These are phyloP conservation scores for Calamus simplicifolius DNA, from an alignment of 176 grass and related monocot species.

Conservation along the genomic window DNA sequence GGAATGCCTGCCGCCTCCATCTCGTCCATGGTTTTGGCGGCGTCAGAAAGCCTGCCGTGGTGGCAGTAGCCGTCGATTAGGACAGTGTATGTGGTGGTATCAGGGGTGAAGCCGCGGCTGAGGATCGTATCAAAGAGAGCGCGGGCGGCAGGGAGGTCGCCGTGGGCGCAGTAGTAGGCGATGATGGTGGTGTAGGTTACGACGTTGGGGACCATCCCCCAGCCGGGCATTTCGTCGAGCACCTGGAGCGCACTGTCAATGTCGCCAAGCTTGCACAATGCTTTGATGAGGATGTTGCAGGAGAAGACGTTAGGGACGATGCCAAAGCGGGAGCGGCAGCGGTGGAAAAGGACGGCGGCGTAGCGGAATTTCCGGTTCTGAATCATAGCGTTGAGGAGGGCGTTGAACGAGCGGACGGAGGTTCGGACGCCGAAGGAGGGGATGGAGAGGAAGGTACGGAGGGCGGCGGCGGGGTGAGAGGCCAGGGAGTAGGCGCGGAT, in stretches of 20 bases:
- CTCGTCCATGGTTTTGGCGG: slow-evolving; percentile 72
- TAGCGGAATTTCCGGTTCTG: slow-evolving; percentile 40
- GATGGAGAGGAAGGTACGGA: slow-evolving; percentile 67
- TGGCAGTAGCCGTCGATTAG: slow-evolving; percentile 54
- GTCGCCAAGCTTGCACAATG: slow-evolving; percentile 7
- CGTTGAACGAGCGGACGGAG: slow-evolving; percentile 65
- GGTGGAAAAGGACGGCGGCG: slow-evolving; percentile 49
- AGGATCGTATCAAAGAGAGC: slow-evolving; percentile 39
- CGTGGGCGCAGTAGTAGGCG: slow-evolving; percentile 30
- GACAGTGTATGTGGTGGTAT: slow-evolving; percentile 53
- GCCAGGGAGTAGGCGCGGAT: slow-evolving; percentile 30
- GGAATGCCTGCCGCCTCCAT: slow-evolving; percentile 42
- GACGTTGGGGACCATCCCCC: slow-evolving; percentile 45
- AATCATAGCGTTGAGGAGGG: slow-evolving; percentile 58
- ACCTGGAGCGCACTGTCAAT: slow-evolving; percentile 41
- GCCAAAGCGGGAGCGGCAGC: slow-evolving; percentile 34
- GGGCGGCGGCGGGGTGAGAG: slow-evolving; percentile 35
- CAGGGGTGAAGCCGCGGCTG: slow-evolving; percentile 32
- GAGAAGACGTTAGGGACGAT: slow-evolving; percentile 60
- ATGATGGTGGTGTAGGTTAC: slow-evolving; percentile 63
- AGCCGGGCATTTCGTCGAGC: slow-evolving; percentile 64
- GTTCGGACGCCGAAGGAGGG: slow-evolving; percentile 52
- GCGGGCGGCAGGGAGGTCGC: slow-evolving; percentile 38
- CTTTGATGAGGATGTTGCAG: slow-evolving; percentile 76
- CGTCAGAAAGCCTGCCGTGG: slow-evolving; percentile 30